These are phyloP conservation scores for Geranium incanum DNA, from an alignment of 441 rosid genomes.

Conservation along the genomic window DNA sequence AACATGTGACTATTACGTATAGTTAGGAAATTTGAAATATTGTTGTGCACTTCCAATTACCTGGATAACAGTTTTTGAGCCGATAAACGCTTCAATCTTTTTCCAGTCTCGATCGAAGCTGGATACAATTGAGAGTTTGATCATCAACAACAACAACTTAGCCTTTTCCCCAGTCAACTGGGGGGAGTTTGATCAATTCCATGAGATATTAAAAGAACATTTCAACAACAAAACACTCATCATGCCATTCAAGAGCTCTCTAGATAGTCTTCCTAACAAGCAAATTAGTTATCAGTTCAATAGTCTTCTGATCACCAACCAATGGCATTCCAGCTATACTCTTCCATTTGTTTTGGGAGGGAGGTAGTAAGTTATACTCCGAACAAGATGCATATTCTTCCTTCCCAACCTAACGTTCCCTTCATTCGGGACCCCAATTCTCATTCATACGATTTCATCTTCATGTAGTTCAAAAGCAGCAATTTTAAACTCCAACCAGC, in stretches of 20 bases:
- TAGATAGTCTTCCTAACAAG: not conserved
- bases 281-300: not conserved
- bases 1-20: not conserved
- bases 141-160: not conserved
- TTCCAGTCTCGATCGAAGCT: conserved; percentile 31
- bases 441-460: not conserved
- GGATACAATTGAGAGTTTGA: not conserved
- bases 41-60: not conserved
- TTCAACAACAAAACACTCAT: too few relatives aligned
- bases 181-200: not conserved
- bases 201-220: not conserved
- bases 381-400: not conserved
- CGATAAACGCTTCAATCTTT: conserved; percentile 28
- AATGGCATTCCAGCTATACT: not conserved
- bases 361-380: not conserved
- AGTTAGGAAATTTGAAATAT: not conserved
- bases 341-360: not conserved
- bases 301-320: not conserved
- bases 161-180: too few relatives aligned
- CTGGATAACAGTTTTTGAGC: conserved; percentile 31
- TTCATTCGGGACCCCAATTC: not conserved
- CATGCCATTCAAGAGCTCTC: too few relatives aligned
- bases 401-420: not conserved
- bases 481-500: not conserved
- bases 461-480: not conserved